Evolutionary conservation across 139 green algal genomes (phyloP).

Genomic region (Tetraselmis striata): DNA sequence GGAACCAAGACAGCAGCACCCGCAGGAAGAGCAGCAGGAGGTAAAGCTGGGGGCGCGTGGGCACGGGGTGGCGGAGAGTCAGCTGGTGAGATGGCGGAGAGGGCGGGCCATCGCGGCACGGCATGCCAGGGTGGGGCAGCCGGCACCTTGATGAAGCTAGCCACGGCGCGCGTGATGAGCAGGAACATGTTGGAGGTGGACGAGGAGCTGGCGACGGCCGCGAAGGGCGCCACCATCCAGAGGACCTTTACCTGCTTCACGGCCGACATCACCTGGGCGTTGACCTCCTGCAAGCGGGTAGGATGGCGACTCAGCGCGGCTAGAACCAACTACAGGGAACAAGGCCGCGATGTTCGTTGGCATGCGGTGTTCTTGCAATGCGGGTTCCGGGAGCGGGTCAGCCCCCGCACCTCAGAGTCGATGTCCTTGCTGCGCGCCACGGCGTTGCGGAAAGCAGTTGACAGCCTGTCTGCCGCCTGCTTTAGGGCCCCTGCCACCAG

Average conservation of each 20-base stretch:
- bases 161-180: constrained; percentile 41
- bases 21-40: constrained; percentile 90
- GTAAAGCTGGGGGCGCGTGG: constrained; percentile 69
- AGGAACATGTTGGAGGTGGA: constrained; percentile 30
- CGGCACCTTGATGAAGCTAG: constrained; percentile 53
- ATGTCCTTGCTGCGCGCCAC: background rate
- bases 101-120: no score
- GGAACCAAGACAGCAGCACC: constrained; percentile 95
- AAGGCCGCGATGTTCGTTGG: background rate
- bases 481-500: background rate
- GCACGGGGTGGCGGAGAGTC: background rate
- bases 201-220: constrained; percentile 16
- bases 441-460: background rate
- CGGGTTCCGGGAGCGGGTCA: background rate
- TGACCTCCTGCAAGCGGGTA: constrained; percentile 12
- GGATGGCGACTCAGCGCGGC: background rate
- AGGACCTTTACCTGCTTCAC: constrained; percentile 31
- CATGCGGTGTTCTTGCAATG: no score
- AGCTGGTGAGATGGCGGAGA: background rate
- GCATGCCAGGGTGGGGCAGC: no score
- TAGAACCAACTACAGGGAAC: background rate
- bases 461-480: background rate
- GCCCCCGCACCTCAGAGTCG: background rate
- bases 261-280: constrained; percentile 24
- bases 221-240: constrained; percentile 43